Conservation (phyloP, 2,329 filamentous ascomycete species). For the Claviceps cyperi region DNA sequence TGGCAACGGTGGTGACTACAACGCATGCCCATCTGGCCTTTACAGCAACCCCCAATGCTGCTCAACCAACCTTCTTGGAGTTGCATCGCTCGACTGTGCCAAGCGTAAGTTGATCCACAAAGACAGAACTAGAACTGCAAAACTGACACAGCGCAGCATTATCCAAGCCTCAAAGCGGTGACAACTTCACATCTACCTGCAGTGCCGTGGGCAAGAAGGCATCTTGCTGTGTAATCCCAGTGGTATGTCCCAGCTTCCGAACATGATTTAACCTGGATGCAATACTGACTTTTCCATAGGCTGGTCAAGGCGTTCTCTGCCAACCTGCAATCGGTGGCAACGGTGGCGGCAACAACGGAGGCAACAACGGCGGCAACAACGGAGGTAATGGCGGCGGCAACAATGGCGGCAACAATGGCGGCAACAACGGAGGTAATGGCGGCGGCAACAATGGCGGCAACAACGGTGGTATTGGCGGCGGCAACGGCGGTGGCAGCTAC, state of each 20-base stretch:
- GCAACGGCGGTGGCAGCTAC: neutral
- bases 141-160: neutral
- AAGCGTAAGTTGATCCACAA: constrained; percentile 3
- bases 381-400: neutral
- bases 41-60: constrained; percentile 28
- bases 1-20: neutral
- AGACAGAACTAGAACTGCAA: neutral
- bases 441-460: neutral
- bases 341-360: neutral
- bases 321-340: neutral
- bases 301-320: constrained; percentile 2
- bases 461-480: neutral
- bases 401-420: neutral
- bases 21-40: constrained; percentile 10
- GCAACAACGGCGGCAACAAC: neutral
- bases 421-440: neutral
- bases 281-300: neutral
- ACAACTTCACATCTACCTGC: constrained; percentile 4
- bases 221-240: constrained; percentile 6
- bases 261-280: neutral
- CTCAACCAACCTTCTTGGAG: constrained; percentile 30
- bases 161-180: neutral
- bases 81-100: constrained; percentile 31
- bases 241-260: constrained; percentile 1
- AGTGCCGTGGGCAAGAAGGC: constrained; percentile 1